phyloP scores from a whole-genome alignment of 1,284 basidiomycete genomes.

The Cutaneotrichosporon spelunceum region DNA sequence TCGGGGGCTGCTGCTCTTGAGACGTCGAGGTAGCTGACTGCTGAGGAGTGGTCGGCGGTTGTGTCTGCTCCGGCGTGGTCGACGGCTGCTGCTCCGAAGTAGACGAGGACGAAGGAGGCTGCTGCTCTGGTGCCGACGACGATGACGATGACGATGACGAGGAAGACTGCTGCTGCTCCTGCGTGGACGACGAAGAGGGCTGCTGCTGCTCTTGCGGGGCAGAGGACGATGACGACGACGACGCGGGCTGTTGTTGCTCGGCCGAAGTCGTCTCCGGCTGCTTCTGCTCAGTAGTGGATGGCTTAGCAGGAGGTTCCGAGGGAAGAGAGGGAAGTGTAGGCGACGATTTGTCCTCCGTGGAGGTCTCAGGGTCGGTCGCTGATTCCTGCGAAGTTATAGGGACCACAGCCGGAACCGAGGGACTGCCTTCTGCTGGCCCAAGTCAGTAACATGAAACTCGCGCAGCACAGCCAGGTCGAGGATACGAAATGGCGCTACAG shows the following conservation, averaged over 20 bases:
- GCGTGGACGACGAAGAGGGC: not conserved
- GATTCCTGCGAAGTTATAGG: not conserved
- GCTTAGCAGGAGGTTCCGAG: not conserved
- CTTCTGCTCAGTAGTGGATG: not conserved
- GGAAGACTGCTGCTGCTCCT: not conserved
- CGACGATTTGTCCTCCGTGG: not conserved
- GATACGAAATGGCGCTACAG: not conserved
- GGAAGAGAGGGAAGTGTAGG: not conserved
- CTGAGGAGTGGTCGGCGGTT: not conserved
- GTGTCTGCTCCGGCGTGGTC: not conserved
- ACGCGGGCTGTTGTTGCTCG: not conserved
- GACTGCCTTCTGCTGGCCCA: not conserved
- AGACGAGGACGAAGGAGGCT: not conserved
- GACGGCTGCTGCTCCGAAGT: not conserved
- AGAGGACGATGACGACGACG: not conserved
- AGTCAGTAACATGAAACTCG: not conserved
- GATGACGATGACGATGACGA: constrained; percentile 3
- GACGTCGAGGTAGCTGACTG: not conserved
- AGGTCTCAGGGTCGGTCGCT: constrained; percentile 1
- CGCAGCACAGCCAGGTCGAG: not conserved
- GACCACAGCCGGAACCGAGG: too few species aligned
- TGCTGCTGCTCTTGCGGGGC: not conserved
- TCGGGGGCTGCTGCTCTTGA: not conserved
- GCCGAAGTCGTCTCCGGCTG: not conserved
- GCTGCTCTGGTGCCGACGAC: constrained; percentile 1